Evolutionary conservation across 73 alveolate genomes (phyloP).

Genomic region (Stentor roeselii): DNA sequence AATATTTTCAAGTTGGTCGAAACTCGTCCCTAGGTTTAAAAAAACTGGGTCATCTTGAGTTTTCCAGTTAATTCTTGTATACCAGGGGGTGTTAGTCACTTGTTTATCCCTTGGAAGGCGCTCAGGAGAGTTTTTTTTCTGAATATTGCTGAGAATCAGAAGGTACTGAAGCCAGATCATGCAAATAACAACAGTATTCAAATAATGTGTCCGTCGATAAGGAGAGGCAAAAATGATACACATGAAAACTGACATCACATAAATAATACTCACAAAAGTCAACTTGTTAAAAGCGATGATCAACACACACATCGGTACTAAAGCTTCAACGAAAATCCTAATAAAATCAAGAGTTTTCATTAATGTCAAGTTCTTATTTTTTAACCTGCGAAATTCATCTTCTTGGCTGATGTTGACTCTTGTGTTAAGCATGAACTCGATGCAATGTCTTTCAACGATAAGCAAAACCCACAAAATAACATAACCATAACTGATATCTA

Average conservation of each 20-base stretch:
- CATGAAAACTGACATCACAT: neutral
- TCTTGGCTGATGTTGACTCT: neutral
- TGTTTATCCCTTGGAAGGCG: neutral
- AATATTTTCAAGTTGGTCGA: neutral
- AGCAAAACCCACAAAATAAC: constrained; percentile 1
- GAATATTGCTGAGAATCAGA: neutral
- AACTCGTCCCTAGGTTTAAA: neutral
- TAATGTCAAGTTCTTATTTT: neutral
- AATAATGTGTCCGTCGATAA: neutral
- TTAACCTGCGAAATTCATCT: neutral
- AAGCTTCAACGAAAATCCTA: constrained; percentile 15
- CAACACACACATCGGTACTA: constrained; percentile 13
- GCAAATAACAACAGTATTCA: neutral
- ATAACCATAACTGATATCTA: neutral
- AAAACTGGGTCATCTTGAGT: constrained; percentile 15
- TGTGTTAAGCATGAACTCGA: neutral
- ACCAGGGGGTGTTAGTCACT: constrained; percentile 8
- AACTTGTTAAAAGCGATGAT: constrained; percentile 7
- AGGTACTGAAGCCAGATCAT: neutral
- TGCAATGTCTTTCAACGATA: neutral
- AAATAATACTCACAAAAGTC: constrained; percentile 14
- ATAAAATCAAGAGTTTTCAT: neutral
- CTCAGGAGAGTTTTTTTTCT: neutral
- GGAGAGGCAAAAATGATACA: neutral
- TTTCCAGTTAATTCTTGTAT: neutral